phyloP scores from a whole-genome alignment of 495 filamentous ascomycete species.

The Podospora pseudoanserina region DNA sequence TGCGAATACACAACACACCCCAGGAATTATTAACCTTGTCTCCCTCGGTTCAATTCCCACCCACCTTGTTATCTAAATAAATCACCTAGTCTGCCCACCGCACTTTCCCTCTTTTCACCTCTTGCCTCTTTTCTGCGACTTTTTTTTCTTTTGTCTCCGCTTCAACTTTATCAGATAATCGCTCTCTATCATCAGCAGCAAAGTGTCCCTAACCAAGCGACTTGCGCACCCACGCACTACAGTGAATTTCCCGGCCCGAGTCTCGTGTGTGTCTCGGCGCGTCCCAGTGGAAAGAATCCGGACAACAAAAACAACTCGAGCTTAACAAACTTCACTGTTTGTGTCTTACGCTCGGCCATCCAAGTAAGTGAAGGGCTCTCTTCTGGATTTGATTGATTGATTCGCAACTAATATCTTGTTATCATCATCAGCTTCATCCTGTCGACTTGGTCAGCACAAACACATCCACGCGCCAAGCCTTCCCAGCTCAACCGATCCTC shows the following conservation, averaged over 20 bases:
- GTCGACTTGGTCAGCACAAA: background rate
- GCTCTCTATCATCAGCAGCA: background rate
- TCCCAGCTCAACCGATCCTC: background rate
- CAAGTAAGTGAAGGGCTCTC: background rate
- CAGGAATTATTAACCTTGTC: conserved; percentile 13
- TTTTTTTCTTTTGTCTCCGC: background rate
- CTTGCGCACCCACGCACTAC: background rate
- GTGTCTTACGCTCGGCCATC: background rate
- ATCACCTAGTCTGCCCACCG: conserved; percentile 11
- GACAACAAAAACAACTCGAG: background rate
- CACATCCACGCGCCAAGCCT: background rate
- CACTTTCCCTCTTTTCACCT: conserved; percentile 11
- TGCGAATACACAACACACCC: background rate
- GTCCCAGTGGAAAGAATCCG: background rate
- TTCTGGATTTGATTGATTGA: background rate
- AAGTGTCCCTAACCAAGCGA: background rate
- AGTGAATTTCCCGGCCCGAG: background rate
- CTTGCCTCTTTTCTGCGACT: background rate
- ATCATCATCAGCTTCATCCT: background rate
- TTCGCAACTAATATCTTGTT: background rate
- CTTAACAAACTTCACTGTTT: background rate
- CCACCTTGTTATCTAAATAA: conserved; percentile 9
- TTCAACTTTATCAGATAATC: background rate
- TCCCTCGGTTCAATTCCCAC: conserved; percentile 19
- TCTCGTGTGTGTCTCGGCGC: background rate